Base-by-base conservation (phyloP, 1,284 basidiomycete genomes). In the Trichosporon coremiiforme region DNA sequence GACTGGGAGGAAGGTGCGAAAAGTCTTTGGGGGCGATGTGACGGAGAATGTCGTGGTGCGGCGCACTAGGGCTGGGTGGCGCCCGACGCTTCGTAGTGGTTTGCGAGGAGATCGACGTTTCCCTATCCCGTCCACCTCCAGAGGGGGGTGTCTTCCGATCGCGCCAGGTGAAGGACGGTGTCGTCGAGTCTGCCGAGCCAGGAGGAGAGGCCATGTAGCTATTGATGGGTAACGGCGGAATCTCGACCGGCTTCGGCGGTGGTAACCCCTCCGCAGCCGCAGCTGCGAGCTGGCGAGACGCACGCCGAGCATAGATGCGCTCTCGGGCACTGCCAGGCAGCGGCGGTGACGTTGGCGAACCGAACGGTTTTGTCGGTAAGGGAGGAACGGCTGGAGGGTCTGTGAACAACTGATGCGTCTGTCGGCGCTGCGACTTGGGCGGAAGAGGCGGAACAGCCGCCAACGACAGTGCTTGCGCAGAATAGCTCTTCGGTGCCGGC, bases 1-100 rank as follows among this genome's bases (percentile, higher is more conserved):
- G 92, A 15, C 92, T 94, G 7, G 93, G 92, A 9, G 93, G 93
- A 2, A 95, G 85, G 79, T 93, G 92, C 0, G 93, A 93, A 82
- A 92, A 94, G 80, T 94, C 92, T 17, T 80, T 79, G 3, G 82
- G 79, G 0, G 82, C 79, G 50, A 85, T 82, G 50, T 84, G 82
- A 60, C 80, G 80, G 15, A 84, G 75, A 65, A 90, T 89, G 67
- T 83, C 81, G 65, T 81, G 80, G 67, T 77, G 75, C 5, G 77
- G 72, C 5, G 77, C 47, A 62, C 68, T 72, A 10, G 75, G 79
- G 65, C 73, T 74, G 47, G 73, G 22, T 45, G 75, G 65, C 25
- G 73, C 45, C 45, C 70, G 68, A 10, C 72, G 68, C 62, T 65
- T 70, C 5, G 67, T 57, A 1, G 22, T 13, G 7, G 31, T 60